phyloP scores from a whole-genome alignment of 768 basidiomycete species.

The Postia placenta region DNA sequence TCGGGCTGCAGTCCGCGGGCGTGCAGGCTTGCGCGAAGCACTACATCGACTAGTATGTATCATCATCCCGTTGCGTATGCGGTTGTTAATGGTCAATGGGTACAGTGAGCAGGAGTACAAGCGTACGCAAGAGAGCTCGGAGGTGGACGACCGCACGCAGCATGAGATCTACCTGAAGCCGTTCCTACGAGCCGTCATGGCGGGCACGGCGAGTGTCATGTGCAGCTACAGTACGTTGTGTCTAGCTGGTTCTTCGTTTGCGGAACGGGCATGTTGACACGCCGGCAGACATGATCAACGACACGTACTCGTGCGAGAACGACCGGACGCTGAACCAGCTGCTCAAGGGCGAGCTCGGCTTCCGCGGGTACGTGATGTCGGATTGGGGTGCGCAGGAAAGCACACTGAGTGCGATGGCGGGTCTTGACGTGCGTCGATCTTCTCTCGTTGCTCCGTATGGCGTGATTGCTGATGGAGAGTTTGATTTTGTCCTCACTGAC shows the following conservation, averaged over 20 bases:
- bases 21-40: slow-evolving; percentile 89
- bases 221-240: slow-evolving; percentile 60
- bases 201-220: slow-evolving; percentile 70
- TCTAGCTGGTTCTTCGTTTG: background rate
- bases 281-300: slow-evolving; percentile 53
- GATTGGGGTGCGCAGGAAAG: slow-evolving; percentile 68
- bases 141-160: slow-evolving; percentile 75
- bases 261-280: background rate
- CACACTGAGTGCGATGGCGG: slow-evolving; percentile 52
- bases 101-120: slow-evolving; percentile 63
- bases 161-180: slow-evolving; percentile 72
- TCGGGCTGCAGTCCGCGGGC: slow-evolving; percentile 73
- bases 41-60: slow-evolving; percentile 62
- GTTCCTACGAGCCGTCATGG: slow-evolving; percentile 66
- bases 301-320: slow-evolving; percentile 73
- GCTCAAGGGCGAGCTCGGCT: slow-evolving; percentile 70
- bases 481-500: background rate
- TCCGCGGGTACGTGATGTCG: slow-evolving; percentile 74
- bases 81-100: background rate
- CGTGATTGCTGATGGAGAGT: background rate
- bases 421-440: slow-evolving; percentile 49
- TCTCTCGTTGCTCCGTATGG: background rate
- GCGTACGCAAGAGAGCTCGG: slow-evolving; percentile 49
- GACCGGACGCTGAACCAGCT: slow-evolving; percentile 64
- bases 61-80: background rate